These are phyloP conservation scores for Aspergillus sclerotialis DNA, from an alignment of 2,329 filamentous ascomycete genomes.

Conservation along the genomic window DNA sequence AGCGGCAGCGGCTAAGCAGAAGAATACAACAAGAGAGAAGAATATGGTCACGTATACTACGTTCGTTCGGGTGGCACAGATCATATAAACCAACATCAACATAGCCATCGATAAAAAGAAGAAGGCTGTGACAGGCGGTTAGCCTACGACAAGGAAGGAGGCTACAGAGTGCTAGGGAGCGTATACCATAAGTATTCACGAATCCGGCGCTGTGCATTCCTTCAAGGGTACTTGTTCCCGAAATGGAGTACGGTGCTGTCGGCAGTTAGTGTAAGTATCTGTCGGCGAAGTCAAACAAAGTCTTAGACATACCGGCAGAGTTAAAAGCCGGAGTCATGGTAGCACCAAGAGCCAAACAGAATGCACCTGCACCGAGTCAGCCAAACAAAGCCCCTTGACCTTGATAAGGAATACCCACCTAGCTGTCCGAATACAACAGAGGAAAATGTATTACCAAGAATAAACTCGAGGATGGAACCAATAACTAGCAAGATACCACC, in stretches of 20 bases:
- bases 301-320: conserved; percentile 3
- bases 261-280: neutral
- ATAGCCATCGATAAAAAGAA: conserved; percentile 9
- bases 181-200: conserved; percentile 8
- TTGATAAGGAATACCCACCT: conserved; percentile 1
- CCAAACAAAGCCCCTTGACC: neutral
- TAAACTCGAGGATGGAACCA: conserved; percentile 26
- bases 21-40: conserved; percentile 5
- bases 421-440: conserved; percentile 18
- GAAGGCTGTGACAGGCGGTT: conserved; percentile 2
- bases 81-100: conserved; percentile 7
- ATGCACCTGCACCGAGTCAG: conserved; percentile 6
- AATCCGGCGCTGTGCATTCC: conserved; percentile 9
- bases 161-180: too few species aligned
- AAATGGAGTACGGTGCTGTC: conserved; percentile 7
- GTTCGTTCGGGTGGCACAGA: conserved; percentile 8
- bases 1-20: conserved; percentile 6
- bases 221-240: conserved; percentile 3
- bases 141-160: neutral
- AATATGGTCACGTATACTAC: conserved; percentile 5
- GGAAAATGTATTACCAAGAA: conserved; percentile 26
- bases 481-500: conserved; percentile 28
- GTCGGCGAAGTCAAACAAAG: neutral
- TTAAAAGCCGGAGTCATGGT: conserved; percentile 8
- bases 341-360: conserved; percentile 8